These are phyloP conservation scores for Fennellomyces sp. DNA, from an alignment of 371 early-diverging fungal genomes.

Conservation along the genomic window DNA sequence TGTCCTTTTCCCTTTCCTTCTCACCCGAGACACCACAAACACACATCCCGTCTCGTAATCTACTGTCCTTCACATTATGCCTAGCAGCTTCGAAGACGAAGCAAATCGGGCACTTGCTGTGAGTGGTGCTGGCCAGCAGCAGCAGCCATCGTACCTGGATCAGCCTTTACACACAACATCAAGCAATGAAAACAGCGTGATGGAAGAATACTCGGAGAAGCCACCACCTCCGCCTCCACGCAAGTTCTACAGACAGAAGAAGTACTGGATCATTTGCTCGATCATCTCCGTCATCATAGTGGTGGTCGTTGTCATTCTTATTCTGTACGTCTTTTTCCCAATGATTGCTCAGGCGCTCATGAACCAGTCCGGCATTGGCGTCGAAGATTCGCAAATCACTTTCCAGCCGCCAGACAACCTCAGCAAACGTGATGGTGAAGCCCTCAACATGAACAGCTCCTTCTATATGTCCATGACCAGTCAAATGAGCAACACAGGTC, in stretches of 20 bases:
- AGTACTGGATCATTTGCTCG: conserved; percentile 62
- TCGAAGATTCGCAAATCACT: conserved; percentile 53
- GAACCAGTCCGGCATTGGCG: conserved; percentile 52
- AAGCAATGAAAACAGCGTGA: conserved; percentile 14
- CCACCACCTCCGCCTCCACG: conserved; percentile 37
- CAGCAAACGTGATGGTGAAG: conserved; percentile 31
- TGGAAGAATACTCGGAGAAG: conserved; percentile 53
- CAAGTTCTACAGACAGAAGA: conserved; percentile 57
- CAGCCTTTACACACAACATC: neutral
- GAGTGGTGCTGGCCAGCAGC: conserved; percentile 46
- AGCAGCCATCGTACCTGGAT: conserved; percentile 55
- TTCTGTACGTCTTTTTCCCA: conserved; percentile 61
- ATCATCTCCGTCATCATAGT: conserved; percentile 48
- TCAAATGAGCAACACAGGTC: conserved; percentile 57
- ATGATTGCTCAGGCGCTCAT: conserved; percentile 63
- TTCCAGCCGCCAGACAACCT: conserved; percentile 32
- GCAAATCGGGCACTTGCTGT: conserved; percentile 2
- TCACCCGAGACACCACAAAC: too few species aligned
- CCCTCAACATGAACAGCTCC: conserved; percentile 26
- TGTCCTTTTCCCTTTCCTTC: conserved; percentile 1
- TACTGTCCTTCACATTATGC: conserved; percentile 3
- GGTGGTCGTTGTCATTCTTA: conserved; percentile 51
- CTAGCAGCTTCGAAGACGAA: neutral
- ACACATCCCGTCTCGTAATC: neutral
- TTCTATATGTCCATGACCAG: conserved; percentile 57